Evolutionary conservation across 768 basidiomycete genomes (phyloP), one percentile per base, ranked within the genome.

Genomic region (Tylopilus sp.): DNA sequence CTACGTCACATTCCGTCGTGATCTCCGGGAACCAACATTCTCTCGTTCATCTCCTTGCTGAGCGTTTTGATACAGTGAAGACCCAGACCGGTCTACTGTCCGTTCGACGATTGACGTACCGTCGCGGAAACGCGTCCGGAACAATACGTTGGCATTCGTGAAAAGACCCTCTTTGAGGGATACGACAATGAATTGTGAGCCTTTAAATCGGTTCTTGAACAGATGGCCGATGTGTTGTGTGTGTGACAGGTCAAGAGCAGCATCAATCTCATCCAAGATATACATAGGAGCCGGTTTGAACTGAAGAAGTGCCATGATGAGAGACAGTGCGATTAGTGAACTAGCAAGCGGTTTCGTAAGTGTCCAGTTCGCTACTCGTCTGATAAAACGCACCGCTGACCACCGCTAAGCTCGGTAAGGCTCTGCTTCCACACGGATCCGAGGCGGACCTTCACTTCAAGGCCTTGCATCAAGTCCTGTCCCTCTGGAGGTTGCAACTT

Each of bases 261-360:
- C 95, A 70, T 98, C 97, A 57, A 99, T 96, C 72, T 99, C 97
- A 72, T 99, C 97, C 10, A 99, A 82, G 66, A 99, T 99, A 71
- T 98, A 98, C 92, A 98, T 94, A 3, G 94, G 96, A 16, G 96
- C 95, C 9, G 96, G 95, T 66, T 98, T 98, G 80, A 98, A 98
- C 68, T 98, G 94, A n/a, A 98, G 84, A 17, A 99, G 82, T 0
- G 97, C 89, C 94, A 99, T 96, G 75, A 98, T 98, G 34, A 99
- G 79, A 13, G 96, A 98, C 1, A 99, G 81, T 1, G 97, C 97
- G 64, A 99, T 98, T 58, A 99, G 80, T 0, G 97, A 99, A 59
- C 95, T 98, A 61, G 22, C 37, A 45, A 1, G 34, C 28, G 38
- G 43, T 42, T 17, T 10, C 2, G 25, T 58, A 17, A 59, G 47